Base-by-base conservation (phyloP, 169 alveolate species). In the Cryptosporidium sp. region DNA sequence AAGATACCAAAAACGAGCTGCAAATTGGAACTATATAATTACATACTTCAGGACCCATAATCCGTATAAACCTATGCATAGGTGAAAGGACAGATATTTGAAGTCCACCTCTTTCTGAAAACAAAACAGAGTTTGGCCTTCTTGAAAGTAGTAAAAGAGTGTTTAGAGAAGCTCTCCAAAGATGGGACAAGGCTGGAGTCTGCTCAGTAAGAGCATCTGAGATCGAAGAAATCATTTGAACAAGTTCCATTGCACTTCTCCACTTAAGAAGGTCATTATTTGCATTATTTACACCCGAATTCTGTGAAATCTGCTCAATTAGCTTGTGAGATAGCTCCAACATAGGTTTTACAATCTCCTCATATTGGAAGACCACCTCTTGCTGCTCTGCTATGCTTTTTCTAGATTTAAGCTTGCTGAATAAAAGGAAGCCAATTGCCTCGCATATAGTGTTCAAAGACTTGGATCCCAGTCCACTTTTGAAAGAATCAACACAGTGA, bases 81-180 rank as follows among this genome's bases (percentile, higher is more conserved):
- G 80, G 89, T 26, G 89, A 41, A 21, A 80, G 75, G 3, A 80
- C 50, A 10, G 89, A 65, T 12, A 48, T 37, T 4, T 67, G 69
- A 52, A 52, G 43, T 29, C 74, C 75, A 4, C 9, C 26, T 9
- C 58, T 62, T 10, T 23, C 70, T 9, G 39, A 23, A 9, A 61
- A 2, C 4, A 65, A 33, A 62, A 21, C 12, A 7, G 50, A 65
- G 45, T 59, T 43, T 23, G 74, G 29, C 7, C 37, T 59, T 31
- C 75, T 62, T 23, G 75, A 0, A 3, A 80, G 65, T 26, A 67
- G 6, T 18, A 80, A 7, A 31, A 80, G 33, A 16, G 48, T 18
- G 23, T 80, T 67, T 29, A 67, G 37, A 61, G 89, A 62, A 23
- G 89, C 62, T 18, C 67, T 21, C 89, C 89, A 80, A 4, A 80